phyloP scores from a whole-genome alignment of 2,329 filamentous ascomycete species.

The Sclerotinia trifoliorum region DNA sequence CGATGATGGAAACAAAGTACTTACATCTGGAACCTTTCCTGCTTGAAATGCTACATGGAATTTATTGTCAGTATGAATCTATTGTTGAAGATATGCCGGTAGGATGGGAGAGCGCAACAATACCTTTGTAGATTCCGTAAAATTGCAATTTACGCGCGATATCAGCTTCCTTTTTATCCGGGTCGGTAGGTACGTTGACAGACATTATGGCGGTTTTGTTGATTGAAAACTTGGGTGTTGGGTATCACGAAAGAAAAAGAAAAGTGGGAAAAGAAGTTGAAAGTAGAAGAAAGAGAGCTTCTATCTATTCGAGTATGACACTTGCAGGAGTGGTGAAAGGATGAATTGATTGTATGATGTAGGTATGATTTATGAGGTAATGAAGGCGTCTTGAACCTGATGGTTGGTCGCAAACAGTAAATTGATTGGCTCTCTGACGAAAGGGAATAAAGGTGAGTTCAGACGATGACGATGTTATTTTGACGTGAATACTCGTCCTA shows the following conservation, averaged over 20 bases:
- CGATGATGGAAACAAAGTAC: slow-evolving; percentile 9
- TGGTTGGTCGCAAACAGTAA: not conserved
- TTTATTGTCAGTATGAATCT: slow-evolving; percentile 36
- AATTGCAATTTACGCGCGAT: slow-evolving; percentile 93
- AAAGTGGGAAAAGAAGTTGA: not conserved
- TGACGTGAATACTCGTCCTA: not conserved
- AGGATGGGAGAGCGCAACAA: slow-evolving; percentile 9
- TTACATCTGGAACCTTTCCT: slow-evolving; percentile 79
- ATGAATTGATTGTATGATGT: no score
- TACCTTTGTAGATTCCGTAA: slow-evolving; percentile 79
- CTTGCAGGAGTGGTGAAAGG: not conserved
- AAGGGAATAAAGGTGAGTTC: not conserved
- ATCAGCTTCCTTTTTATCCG: slow-evolving; percentile 47
- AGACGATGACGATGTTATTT: not conserved
- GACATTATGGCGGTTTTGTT: slow-evolving; percentile 26
- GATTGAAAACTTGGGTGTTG: slow-evolving; percentile 17
- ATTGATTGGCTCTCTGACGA: slow-evolving; percentile 4
- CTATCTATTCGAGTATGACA: not conserved
- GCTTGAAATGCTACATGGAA: slow-evolving; percentile 67
- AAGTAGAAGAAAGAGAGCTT: not conserved
- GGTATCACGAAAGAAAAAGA: slow-evolving; percentile 31
- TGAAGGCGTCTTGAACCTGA: slow-evolving; percentile 7
- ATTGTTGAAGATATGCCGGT: not conserved
- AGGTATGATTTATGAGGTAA: not conserved
- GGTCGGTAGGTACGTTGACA: slow-evolving; percentile 38